phyloP scores from a whole-genome alignment of 1,284 basidiomycete species.

The Ceratobasidium sp. region DNA sequence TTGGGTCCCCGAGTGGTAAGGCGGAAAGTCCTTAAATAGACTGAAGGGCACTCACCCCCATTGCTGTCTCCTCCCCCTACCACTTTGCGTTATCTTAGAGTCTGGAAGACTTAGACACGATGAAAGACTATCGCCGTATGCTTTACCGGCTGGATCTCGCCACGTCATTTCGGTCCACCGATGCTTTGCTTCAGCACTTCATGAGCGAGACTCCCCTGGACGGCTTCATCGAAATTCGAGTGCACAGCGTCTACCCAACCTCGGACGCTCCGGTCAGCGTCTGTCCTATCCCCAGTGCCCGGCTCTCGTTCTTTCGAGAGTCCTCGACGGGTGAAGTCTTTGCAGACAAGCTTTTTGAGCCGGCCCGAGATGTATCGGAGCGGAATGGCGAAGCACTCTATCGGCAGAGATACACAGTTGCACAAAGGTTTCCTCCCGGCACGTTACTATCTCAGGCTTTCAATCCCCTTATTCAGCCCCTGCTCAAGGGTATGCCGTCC shows the following conservation, averaged over 20 bases:
- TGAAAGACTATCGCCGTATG: conserved; percentile 40
- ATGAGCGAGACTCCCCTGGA: conserved; percentile 21
- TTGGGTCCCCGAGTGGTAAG: conserved; percentile 25
- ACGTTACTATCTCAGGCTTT: conserved; percentile 17
- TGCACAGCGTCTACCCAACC: conserved; percentile 13
- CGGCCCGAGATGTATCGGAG: neutral
- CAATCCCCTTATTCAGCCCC: conserved; percentile 17
- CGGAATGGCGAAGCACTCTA: neutral
- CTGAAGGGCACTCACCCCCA: neutral
- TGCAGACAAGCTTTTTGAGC: conserved; percentile 34
- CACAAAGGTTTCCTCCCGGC: conserved; percentile 18
- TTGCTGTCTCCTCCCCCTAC: neutral
- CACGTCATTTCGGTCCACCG: conserved; percentile 25
- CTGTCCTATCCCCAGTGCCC: conserved; percentile 30
- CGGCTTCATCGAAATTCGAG: conserved; percentile 37
- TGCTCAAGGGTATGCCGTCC: conserved; percentile 8
- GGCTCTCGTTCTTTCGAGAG: conserved; percentile 24
- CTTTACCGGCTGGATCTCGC: conserved; percentile 34
- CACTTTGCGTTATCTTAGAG: neutral
- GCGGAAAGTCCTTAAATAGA: conserved; percentile 1
- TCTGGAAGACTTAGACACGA: conserved; percentile 5
- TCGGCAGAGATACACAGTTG: conserved; percentile 25
- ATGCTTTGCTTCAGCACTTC: conserved; percentile 24
- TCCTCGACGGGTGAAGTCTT: conserved; percentile 15
- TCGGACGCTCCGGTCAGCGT: neutral